Conservation (phyloP, 352 stramenopile genomes). For the Phytopythium helicoides region DNA sequence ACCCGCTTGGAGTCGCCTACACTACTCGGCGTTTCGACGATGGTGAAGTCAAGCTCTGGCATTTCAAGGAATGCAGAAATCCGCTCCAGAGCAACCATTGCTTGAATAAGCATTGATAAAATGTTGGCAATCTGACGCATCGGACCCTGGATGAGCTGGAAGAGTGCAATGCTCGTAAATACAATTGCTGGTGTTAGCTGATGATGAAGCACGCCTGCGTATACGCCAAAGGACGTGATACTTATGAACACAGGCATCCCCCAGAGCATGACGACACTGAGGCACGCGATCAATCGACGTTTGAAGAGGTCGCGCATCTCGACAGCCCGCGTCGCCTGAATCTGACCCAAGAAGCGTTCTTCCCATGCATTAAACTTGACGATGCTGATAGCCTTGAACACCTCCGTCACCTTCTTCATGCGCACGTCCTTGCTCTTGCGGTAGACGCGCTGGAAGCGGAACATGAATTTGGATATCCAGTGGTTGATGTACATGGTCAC, state of each 20-base stretch:
- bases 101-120: constrained; percentile 59
- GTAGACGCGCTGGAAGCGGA: constrained; percentile 20
- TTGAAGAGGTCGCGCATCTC: constrained; percentile 35
- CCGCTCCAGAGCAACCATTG: constrained; percentile 70
- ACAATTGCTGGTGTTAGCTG: constrained; percentile 76
- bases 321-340: constrained; percentile 19
- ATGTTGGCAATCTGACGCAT: constrained; percentile 44
- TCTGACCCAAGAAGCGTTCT: constrained; percentile 66
- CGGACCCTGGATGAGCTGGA: constrained; percentile 77
- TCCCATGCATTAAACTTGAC: constrained; percentile 95
- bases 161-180: constrained; percentile 63
- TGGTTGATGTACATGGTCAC: constrained; percentile 33
- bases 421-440: constrained; percentile 42
- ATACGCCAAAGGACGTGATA: constrained; percentile 40
- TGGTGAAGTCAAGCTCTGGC: constrained; percentile 15
- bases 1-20: too few species aligned
- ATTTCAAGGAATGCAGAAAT: constrained; percentile 76
- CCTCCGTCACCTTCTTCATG: constrained; percentile 57
- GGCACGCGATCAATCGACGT: constrained; percentile 18
- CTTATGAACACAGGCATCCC: constrained; percentile 48
- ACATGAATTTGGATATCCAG: constrained; percentile 29
- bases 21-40: too few species aligned
- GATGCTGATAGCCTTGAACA: constrained; percentile 80
- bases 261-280: constrained; percentile 39
- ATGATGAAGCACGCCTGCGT: constrained; percentile 60